Evolutionary conservation across 1,284 basidiomycete species (phyloP), one percentile per base, ranked within the genome.

Genomic region (Ganoderma lucidum): DNA sequence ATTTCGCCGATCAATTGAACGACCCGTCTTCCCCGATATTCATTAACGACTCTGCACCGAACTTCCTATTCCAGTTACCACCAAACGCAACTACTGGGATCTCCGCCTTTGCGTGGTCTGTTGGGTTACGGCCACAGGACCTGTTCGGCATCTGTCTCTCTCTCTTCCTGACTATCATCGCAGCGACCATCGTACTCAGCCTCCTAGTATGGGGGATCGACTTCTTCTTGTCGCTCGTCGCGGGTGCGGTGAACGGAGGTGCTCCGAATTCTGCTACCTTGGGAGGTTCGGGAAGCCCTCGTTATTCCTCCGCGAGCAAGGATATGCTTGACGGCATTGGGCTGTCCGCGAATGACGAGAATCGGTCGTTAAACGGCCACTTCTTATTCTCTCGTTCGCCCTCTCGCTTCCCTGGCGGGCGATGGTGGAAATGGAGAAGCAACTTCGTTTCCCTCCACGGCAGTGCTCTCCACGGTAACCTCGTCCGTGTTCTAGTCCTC

Each of bases 401-500:
- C 5, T 75, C 80, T 17, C 76, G 78, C 17, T 80, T 79, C 59
- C 76, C 78, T 28, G 60, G 23, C 23, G 71, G 70, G 35, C 70
- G 75, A 62, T 92, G 90, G 89, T 88, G 90, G 84, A 81, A 83
- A 62, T 76, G 89, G 51, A 87, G 89, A 58, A 84, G 87, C 32
- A 86, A 89, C 71, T 86, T 91, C 71, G 89, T 88, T 66, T 92
- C 92, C 9, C 93, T 95, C 80, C 93, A 95, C 77, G 86, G 89
- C 19, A 92, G 87, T 72, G 88, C 94, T 63, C 81, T 95, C 59
- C 91, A 94, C 74, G 97, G 97, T 60, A 99, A 98, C 80, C 88
- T 99, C 64, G 89, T 97, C 66, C 92, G 97, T 64, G 85, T 97
- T 67, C 87, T 99, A 56, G 85, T 97, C 65, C 85, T 97, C 51